These are phyloP conservation scores for Boletus vinaceobasis DNA, from an alignment of 768 basidiomycete genomes.

Conservation along the genomic window DNA sequence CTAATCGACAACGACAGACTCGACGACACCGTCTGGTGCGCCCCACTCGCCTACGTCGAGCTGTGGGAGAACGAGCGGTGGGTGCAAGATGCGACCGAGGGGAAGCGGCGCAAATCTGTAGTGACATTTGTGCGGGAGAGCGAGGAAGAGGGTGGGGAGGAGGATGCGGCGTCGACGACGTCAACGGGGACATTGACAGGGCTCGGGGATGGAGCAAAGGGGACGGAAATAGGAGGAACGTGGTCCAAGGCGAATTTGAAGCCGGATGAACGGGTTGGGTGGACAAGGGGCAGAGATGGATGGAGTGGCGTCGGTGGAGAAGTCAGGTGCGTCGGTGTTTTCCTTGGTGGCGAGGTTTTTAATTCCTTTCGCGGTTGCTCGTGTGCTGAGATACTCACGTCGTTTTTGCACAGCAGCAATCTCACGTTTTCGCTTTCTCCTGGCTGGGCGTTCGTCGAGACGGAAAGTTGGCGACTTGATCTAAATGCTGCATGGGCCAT, in stretches of 20 bases:
- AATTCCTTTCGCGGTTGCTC: background rate
- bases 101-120: constrained; percentile 3
- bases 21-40: constrained; percentile 58
- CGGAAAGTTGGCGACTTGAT: constrained; percentile 77
- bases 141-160: constrained; percentile 8
- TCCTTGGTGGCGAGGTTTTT: background rate
- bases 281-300: constrained; percentile 16
- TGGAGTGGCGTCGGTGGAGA: constrained; percentile 13
- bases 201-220: background rate
- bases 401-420: constrained; percentile 57
- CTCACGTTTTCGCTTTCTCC: constrained; percentile 74
- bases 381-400: background rate
- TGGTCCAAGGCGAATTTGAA: constrained; percentile 16
- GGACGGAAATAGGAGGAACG: background rate
- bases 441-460: constrained; percentile 72
- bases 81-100: constrained; percentile 21
- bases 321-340: background rate
- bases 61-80: constrained; percentile 81
- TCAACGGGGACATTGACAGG: background rate
- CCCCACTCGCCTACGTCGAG: constrained; percentile 66
- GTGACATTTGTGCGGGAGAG: constrained; percentile 2
- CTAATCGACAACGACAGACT: constrained; percentile 65
- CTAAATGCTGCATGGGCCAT: constrained; percentile 53
- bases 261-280: constrained; percentile 2
- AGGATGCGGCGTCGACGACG: constrained; percentile 3